Evolutionary conservation across 768 basidiomycete species (phyloP), one percentile per base, ranked within the genome.

Genomic region (Leucosporidium creatinivorum): DNA sequence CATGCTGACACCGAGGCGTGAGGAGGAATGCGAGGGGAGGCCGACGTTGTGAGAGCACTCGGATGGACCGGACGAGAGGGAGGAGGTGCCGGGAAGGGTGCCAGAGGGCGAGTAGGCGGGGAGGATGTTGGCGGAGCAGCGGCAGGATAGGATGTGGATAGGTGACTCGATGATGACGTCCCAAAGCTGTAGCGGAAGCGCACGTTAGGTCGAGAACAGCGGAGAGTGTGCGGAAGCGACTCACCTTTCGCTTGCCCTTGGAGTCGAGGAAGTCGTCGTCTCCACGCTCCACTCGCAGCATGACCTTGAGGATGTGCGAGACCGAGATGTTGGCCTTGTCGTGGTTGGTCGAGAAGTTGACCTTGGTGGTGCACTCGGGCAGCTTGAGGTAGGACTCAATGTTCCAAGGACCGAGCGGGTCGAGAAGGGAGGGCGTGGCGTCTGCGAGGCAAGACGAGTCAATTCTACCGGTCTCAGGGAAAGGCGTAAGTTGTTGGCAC

Each of bases 121-220:
- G 13, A 96, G 85, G 5, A 85, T 88, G 68, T 90, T 86, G 0
- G 87, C 84, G 73, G 89, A 87, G 76, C 90, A 93, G 26, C 86
- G 85, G 77, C 89, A 91, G 23, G 93, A 93, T 61, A 96, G 84
- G 58, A 97, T 85, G 63, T 89, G 87, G 48, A 96, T 83, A 0
- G 92, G 91, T 0, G 86, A 86, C 30, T 91, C 80, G 68, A 80
- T 80, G 67, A 73, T 75, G 64, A 77, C 75, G 63, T 77, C 77
- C 66, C 66, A 73, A 4, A 69, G 68, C 68, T 73, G 31, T 4
- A 5, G 55, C 8, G 4, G 61, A 52, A n/a, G 6, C 9, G 19
- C 6, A 5, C 15, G 58, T 58, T 30, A 58, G 39, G 13, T n/a
- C n/a, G 30, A 47, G 50, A 0, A 7, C 33, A 0, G 19, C 7